These are phyloP conservation scores for Nicotiana otophora DNA, from an alignment of 257 asterid genomes.

Conservation along the genomic window DNA sequence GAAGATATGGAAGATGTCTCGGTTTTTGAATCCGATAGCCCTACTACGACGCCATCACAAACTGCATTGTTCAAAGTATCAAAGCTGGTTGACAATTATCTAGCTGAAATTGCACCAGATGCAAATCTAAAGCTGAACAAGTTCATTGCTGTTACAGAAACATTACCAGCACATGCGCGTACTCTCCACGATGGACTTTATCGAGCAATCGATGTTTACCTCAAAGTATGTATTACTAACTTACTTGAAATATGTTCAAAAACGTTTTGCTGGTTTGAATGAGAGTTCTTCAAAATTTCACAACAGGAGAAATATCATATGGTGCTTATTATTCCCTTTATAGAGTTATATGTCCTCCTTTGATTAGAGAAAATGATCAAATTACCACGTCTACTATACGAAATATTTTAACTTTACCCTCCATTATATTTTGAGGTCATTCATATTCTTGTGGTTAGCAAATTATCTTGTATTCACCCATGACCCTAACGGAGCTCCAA, in stretches of 20 bases:
- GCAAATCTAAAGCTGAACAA: slow-evolving; percentile 72
- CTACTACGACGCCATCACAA: slow-evolving; percentile 71
- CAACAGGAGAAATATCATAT: background rate
- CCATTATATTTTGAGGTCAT: background rate
- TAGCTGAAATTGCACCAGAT: slow-evolving; percentile 92
- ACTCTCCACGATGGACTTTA: slow-evolving; percentile 71
- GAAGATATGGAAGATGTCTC: slow-evolving; percentile 78
- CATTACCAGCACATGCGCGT: slow-evolving; percentile 78
- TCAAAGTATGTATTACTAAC: slow-evolving; percentile 50
- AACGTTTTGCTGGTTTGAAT: background rate
- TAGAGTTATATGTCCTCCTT: background rate
- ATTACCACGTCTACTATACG: background rate
- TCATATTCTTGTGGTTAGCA: background rate
- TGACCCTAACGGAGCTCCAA: background rate
- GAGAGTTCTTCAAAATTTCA: background rate
- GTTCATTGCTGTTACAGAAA: slow-evolving; percentile 81
- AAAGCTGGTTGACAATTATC: slow-evolving; percentile 68
- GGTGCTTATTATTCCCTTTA: background rate
- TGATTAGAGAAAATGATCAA: background rate
- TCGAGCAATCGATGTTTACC: slow-evolving; percentile 86
- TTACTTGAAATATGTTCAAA: background rate
- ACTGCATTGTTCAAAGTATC: slow-evolving; percentile 72
- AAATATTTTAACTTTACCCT: background rate
- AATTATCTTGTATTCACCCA: background rate
- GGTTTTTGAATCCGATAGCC: slow-evolving; percentile 65